These are phyloP conservation scores for Endocalyx cinctus DNA, from an alignment of 2,329 filamentous ascomycete species.

Conservation along the genomic window DNA sequence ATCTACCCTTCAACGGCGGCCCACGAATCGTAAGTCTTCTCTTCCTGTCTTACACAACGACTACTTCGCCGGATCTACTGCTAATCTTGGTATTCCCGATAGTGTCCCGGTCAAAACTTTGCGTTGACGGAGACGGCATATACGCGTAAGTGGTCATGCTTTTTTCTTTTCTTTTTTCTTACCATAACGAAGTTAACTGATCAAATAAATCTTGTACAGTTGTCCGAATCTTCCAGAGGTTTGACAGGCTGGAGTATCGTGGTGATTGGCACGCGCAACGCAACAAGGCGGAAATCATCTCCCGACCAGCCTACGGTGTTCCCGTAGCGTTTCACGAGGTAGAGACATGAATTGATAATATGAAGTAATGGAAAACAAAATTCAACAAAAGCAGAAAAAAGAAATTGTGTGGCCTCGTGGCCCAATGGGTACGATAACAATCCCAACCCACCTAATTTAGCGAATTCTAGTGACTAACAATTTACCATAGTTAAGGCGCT, in stretches of 20 bases:
- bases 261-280: slow-evolving; percentile 15
- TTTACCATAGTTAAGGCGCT: no score
- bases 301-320: slow-evolving; percentile 11
- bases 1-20: slow-evolving; percentile 53
- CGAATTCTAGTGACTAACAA: no score
- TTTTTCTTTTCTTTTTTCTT: background rate
- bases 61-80: no score
- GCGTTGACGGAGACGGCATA: slow-evolving; percentile 16
- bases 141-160: slow-evolving; percentile 8
- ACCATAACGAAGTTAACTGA: background rate
- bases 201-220: slow-evolving; percentile 5
- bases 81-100: no score
- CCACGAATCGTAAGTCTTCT: slow-evolving; percentile 35
- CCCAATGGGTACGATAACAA: no score
- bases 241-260: slow-evolving; percentile 13
- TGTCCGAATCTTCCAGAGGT: slow-evolving; percentile 14
- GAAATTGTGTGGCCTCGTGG: no score
- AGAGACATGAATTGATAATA: background rate
- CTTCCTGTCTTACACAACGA: background rate
- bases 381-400: no score
- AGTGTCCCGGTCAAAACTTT: slow-evolving; percentile 17
- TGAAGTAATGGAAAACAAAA: no score
- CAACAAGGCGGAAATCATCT: slow-evolving; percentile 11
- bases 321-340: slow-evolving; percentile 13
- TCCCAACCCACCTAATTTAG: no score